Evolutionary conservation across 306 rosid species (phyloP).

Genomic region (Sphenostylis stenocarpa): DNA sequence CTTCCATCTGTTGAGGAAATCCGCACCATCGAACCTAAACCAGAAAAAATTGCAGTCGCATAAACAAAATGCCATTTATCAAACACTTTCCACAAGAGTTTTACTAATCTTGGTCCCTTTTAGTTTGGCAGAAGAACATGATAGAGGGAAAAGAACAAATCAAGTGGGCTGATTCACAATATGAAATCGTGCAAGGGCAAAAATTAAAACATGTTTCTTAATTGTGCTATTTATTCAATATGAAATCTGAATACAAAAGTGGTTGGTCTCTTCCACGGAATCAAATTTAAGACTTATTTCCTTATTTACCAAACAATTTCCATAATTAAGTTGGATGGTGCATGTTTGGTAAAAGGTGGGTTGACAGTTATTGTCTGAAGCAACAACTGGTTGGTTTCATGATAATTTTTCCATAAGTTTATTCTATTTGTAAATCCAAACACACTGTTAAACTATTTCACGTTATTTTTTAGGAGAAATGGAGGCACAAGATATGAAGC

Average conservation of each 20-base stretch:
- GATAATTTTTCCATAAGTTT: background rate
- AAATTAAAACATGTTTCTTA: background rate
- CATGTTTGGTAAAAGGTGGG: background rate
- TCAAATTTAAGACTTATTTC: background rate
- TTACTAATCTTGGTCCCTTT: background rate
- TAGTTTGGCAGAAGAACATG: background rate
- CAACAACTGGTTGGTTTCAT: background rate
- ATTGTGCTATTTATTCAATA: background rate
- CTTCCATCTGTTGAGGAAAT: conserved; percentile 62
- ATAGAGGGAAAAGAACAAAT: background rate
- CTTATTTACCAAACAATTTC: background rate
- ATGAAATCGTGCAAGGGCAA: background rate
- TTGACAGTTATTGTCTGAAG: background rate
- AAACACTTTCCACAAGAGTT: background rate
- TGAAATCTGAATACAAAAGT: background rate
- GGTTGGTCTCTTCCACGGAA: background rate
- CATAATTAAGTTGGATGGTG: background rate
- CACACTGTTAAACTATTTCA: background rate
- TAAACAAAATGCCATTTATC: background rate
- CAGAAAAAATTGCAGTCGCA: background rate
- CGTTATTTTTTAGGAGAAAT: background rate
- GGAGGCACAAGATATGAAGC: background rate
- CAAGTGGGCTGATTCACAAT: background rate
- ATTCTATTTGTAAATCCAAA: background rate
- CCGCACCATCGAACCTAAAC: conserved; percentile 70